phyloP scores from a whole-genome alignment of 2,329 filamentous ascomycete species.

The Exophiala calicioides region DNA sequence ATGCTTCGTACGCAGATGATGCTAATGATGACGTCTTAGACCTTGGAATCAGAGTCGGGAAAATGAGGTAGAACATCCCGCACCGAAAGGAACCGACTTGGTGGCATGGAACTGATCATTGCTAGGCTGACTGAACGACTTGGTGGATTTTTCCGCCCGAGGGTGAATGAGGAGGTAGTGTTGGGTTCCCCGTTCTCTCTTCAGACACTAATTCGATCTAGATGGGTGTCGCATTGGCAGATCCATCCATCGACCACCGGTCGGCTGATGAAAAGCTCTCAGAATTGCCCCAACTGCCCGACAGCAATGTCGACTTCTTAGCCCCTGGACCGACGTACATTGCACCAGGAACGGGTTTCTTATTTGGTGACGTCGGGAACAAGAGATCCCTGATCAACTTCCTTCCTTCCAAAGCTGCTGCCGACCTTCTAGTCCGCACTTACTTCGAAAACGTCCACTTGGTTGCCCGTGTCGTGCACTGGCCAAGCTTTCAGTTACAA shows the following conservation, averaged over 20 bases:
- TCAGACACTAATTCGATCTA: conserved; percentile 18
- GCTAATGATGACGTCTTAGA: conserved; percentile 67
- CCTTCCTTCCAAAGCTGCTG: conserved; percentile 59
- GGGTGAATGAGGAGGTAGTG: conserved; percentile 69
- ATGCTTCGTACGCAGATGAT: conserved; percentile 69
- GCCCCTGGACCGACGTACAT: conserved; percentile 67
- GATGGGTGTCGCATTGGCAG: conserved; percentile 21
- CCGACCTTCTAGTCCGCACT: conserved; percentile 64
- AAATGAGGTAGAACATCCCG: conserved; percentile 53
- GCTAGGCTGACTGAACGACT: conserved; percentile 67
- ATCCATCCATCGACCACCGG: conserved; percentile 14
- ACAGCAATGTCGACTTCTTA: conserved; percentile 51
- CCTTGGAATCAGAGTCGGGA: conserved; percentile 70
- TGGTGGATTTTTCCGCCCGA: conserved; percentile 70
- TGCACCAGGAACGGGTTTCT: conserved; percentile 66
- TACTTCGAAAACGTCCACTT: conserved; percentile 70
- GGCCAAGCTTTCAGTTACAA: conserved; percentile 64
- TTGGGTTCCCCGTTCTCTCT: no score
- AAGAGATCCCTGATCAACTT: conserved; percentile 59
- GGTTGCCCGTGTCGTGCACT: conserved; percentile 67
- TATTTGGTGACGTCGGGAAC: conserved; percentile 59
- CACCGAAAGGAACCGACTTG: neutral
- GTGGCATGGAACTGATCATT: neutral
- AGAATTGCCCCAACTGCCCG: conserved; percentile 13
- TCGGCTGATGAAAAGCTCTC: conserved; percentile 20